Conservation (phyloP, 495 filamentous ascomycete genomes). For the Daldinia grandis region DNA sequence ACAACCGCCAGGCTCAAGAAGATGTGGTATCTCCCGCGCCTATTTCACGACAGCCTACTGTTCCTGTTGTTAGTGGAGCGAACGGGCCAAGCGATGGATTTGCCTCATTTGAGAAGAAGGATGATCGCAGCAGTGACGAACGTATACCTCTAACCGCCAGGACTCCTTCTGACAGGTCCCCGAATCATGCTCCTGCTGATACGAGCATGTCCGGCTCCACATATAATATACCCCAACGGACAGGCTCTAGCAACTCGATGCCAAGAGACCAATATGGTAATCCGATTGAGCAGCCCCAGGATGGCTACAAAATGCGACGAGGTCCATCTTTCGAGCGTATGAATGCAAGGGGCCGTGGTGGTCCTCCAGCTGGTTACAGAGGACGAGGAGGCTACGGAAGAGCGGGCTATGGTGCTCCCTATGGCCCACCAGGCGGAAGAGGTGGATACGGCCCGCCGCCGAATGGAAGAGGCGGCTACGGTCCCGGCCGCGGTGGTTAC, state of each 20-base stretch:
- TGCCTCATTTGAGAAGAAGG: slow-evolving; percentile 77
- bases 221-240: slow-evolving; percentile 36
- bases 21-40: slow-evolving; percentile 52
- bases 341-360: slow-evolving; percentile 62
- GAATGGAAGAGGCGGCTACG: slow-evolving; percentile 55
- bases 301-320: slow-evolving; percentile 60
- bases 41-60: slow-evolving; percentile 60
- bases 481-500: slow-evolving; percentile 50
- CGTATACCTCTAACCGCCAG: slow-evolving; percentile 79
- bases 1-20: slow-evolving; percentile 72
- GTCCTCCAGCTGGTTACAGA: slow-evolving; percentile 59
- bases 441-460: slow-evolving; percentile 54
- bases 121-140: slow-evolving; percentile 75
- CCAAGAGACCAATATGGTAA: slow-evolving; percentile 75
- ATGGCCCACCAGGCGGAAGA: slow-evolving; percentile 49
- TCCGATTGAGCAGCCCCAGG: slow-evolving; percentile 59
- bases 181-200: slow-evolving; percentile 48
- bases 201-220: slow-evolving; percentile 48
- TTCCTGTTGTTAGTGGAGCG: slow-evolving; percentile 62
- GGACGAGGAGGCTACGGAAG: slow-evolving; percentile 62
- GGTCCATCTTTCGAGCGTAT: slow-evolving; percentile 70
- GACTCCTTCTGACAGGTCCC: slow-evolving; percentile 62
- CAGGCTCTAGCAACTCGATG: slow-evolving; percentile 49
- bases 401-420: slow-evolving; percentile 36
- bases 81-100: slow-evolving; percentile 68